Conservation (phyloP, 75 land plant genomes). For the Pinus taeda region DNA sequence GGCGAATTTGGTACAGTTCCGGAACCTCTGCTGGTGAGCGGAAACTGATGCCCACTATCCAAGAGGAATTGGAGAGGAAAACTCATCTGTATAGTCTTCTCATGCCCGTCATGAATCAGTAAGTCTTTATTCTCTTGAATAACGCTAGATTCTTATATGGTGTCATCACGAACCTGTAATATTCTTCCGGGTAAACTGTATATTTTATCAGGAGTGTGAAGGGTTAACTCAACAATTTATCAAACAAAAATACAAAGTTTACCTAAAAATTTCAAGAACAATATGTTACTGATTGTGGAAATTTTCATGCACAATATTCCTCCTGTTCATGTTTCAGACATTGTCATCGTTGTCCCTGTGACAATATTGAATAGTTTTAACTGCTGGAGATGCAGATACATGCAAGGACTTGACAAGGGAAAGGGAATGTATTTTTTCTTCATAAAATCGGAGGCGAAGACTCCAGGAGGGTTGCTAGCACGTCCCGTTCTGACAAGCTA, state of each 20-base stretch:
- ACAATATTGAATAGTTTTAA: too few species aligned
- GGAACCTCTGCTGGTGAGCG: constrained; percentile 91
- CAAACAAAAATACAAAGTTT: too few species aligned
- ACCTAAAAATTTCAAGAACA: too few species aligned
- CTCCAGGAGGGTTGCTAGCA: constrained; percentile 70
- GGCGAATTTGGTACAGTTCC: constrained; percentile 44
- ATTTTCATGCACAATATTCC: too few species aligned
- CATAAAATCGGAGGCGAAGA: constrained; percentile 62
- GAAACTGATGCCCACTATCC: constrained; percentile 87
- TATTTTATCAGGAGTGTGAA: too few species aligned
- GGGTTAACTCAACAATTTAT: too few species aligned
- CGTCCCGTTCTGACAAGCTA: constrained; percentile 81
- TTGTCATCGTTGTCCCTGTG: too few species aligned
- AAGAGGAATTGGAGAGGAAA: constrained; percentile 60
- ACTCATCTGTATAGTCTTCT: constrained; percentile 62
- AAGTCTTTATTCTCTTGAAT: not conserved
- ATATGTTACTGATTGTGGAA: too few species aligned
- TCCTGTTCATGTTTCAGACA: too few species aligned
- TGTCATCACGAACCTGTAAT: too few species aligned
- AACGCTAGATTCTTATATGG: too few species aligned
- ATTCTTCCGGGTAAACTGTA: too few species aligned
- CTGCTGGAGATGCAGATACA: constrained; percentile 34
- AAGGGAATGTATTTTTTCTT: constrained; percentile 72
- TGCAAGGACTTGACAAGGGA: constrained; percentile 74
- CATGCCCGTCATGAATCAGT: constrained; percentile 82